Conservation (phyloP, 306 rosid species). For the Herpetospermum pedunculosum region DNA sequence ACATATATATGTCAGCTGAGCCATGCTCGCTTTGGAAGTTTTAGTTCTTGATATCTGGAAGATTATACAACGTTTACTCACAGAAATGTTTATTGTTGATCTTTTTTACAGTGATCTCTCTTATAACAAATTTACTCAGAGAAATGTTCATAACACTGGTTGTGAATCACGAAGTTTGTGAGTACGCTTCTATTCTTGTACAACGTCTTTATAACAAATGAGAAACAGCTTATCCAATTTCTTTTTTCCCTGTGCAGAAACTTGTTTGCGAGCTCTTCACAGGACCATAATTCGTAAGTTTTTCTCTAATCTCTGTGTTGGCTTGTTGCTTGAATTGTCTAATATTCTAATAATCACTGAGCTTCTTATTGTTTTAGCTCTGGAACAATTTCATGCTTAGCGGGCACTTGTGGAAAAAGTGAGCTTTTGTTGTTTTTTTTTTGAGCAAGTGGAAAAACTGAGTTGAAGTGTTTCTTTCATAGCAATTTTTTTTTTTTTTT, state of each 20-base stretch:
- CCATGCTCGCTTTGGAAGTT: too few species aligned
- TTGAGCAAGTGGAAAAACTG: neutral
- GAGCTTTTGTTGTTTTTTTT: too few species aligned
- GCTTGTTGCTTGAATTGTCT: neutral
- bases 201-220: neutral
- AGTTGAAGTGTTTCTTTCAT: neutral
- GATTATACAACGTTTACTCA: too few species aligned
- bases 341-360: neutral
- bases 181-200: neutral
- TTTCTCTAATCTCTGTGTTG: neutral
- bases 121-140: slow-evolving; percentile 31
- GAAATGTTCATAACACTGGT: neutral
- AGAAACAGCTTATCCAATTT: neutral
- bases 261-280: slow-evolving; percentile 39
- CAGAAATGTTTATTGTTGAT: neutral
- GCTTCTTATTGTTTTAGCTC: slow-evolving; percentile 13
- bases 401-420: neutral
- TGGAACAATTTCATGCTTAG: slow-evolving; percentile 33
- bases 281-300: slow-evolving; percentile 36
- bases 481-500: neutral
- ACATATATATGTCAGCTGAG: too few species aligned
- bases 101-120: slow-evolving; percentile 39
- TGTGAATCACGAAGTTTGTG: neutral
- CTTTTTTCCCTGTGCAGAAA: slow-evolving; percentile 22
- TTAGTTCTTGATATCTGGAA: neutral